These are phyloP conservation scores for Mycena maculata DNA, from an alignment of 768 basidiomycete species.

Conservation along the genomic window DNA sequence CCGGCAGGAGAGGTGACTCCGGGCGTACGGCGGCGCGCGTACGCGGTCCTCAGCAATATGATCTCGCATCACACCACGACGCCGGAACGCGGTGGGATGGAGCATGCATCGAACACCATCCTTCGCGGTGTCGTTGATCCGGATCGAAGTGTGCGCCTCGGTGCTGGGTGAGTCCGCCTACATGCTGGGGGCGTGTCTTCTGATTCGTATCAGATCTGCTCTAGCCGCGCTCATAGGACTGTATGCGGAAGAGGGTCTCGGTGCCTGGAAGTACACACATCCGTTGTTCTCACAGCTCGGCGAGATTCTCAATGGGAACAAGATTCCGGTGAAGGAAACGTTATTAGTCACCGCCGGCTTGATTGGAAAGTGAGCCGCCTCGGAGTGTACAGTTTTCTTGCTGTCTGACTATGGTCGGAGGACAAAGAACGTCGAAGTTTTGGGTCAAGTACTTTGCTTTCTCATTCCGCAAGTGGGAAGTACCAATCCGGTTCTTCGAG, in stretches of 20 bases:
- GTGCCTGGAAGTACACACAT: slow-evolving; percentile 50
- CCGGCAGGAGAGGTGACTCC: slow-evolving; percentile 57
- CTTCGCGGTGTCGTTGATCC: slow-evolving; percentile 62
- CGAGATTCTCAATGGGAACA: slow-evolving; percentile 58
- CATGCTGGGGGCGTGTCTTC: not conserved
- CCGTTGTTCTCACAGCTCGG: slow-evolving; percentile 49
- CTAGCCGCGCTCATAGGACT: slow-evolving; percentile 60
- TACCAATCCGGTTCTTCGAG: slow-evolving; percentile 75
- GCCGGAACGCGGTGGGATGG: slow-evolving; percentile 42
- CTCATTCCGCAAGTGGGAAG: slow-evolving; percentile 76
- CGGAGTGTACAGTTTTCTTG: not conserved
- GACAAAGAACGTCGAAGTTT: slow-evolving; percentile 58
- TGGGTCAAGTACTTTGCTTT: slow-evolving; percentile 70
- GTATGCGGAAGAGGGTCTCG: slow-evolving; percentile 49
- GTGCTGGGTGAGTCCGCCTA: slow-evolving; percentile 69
- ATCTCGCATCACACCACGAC: slow-evolving; percentile 56
- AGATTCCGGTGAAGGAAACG: slow-evolving; percentile 69
- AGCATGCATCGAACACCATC: slow-evolving; percentile 51
- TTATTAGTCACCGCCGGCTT: slow-evolving; percentile 69
- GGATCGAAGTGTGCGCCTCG: slow-evolving; percentile 70
- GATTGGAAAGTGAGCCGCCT: slow-evolving; percentile 59
- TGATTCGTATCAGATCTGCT: slow-evolving; percentile 52
- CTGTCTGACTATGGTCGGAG: slow-evolving; percentile 45
- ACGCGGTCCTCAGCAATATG: slow-evolving; percentile 52
- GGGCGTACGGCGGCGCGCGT: slow-evolving; percentile 58